Base-by-base conservation (phyloP, 140 eudicot genomes). In the Anethum foeniculum region DNA sequence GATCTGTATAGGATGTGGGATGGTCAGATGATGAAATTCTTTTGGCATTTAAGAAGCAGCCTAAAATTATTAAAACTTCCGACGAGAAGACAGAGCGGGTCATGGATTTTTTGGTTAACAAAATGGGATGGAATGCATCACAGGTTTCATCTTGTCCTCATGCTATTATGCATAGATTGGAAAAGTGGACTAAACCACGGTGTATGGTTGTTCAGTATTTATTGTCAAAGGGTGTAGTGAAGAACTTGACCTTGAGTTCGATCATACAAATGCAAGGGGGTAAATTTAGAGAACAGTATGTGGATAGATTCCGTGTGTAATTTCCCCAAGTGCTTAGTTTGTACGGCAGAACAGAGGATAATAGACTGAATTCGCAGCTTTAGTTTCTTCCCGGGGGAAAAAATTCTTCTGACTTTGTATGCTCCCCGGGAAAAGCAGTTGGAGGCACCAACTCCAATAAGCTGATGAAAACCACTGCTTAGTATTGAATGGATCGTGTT, bases 11-110 rank as follows among this genome's bases (percentile, higher is more conserved):
- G 69, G 41, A 77, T 32, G 49, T 77, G 80, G 80, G 80, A 11
- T 77, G 68, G 68, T 77, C 80, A 7, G 71, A 77, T 11, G 71
- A 77, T 77, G 80, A 77, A 21, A 77, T 77, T 77, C 32, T 15
- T 77, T 30, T 2, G 27, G 80, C 71, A 28, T 52, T 77, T 52
- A 77, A 14, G 32, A 77, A 28, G 49, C 18, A 13, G 23, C 80
- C 80, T 7, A 0, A 0, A 1, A 19, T 54, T 11, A 51, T 77
- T 69, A 0, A 7, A 21, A 11, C 4, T 30, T 77, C 49, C 15
- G 80, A 77, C 32, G 41, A 77, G 80, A 77, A 77, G 65, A 19
- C 52, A 14, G 68, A 52, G 27, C 30, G 18, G 19, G 80, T 77
- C 34, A 77, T 77, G 80, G 80, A 7, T 32, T 77, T 77, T 77